Evolutionary conservation across 495 filamentous ascomycete genomes (phyloP).

Genomic region (Extremus antarcticus): DNA sequence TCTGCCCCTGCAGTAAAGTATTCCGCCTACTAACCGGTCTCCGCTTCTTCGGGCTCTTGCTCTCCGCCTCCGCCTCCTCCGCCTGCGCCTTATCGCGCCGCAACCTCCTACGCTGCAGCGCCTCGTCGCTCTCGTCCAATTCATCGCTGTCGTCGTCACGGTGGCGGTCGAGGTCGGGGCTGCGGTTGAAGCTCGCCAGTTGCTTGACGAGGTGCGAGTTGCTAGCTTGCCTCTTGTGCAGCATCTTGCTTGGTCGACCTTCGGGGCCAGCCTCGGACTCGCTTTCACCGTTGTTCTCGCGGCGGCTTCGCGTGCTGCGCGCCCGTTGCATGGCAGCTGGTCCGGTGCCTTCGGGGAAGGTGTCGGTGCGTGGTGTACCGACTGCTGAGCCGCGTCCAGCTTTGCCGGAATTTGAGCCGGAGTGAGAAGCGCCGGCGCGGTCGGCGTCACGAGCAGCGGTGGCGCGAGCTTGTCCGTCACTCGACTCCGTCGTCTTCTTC

Average conservation of each 20-base stretch:
- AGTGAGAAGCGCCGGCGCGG: conserved; percentile 4
- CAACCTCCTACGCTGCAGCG: neutral
- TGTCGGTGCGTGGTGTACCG: conserved; percentile 16
- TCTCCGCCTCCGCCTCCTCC: neutral
- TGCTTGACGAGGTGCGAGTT: conserved; percentile 20
- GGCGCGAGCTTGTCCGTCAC: neutral
- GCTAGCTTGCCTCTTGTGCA: conserved; percentile 10
- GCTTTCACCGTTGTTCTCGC: conserved; percentile 2
- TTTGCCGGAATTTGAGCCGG: conserved; percentile 13
- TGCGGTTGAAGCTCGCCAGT: conserved; percentile 19
- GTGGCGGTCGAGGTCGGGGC: conserved; percentile 16
- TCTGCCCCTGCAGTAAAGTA: no score
- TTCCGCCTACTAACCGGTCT: neutral
- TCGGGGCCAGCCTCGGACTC: neutral
- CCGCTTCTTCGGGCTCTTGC: neutral
- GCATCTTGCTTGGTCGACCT: neutral
- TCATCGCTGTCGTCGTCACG: conserved; percentile 1
- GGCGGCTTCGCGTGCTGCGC: conserved; percentile 15
- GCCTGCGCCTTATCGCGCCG: neutral
- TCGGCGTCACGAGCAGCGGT: neutral
- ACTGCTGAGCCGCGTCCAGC: conserved; percentile 16
- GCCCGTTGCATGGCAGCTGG: conserved; percentile 12
- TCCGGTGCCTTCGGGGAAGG: conserved; percentile 5
- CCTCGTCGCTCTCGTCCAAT: neutral
- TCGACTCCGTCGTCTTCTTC: neutral